Conservation (phyloP, 108 stramenopile genomes). For the Nannochloropsis gaditana region DNA sequence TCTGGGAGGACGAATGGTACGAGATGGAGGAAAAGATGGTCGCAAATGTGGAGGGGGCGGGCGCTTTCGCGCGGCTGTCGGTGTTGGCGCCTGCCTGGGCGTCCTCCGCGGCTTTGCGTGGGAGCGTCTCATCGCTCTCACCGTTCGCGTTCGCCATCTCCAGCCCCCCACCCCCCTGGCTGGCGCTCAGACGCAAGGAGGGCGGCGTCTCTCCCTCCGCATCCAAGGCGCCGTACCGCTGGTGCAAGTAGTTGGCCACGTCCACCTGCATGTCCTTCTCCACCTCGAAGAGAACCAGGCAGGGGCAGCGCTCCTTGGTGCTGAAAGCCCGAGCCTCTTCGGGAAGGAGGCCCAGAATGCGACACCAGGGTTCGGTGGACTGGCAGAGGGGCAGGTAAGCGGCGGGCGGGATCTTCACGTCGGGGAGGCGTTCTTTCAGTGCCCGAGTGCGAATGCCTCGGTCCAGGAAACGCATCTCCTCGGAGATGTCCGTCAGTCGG, state of each 20-base stretch:
- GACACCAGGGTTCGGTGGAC: slow-evolving; percentile 77
- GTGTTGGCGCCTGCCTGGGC: neutral
- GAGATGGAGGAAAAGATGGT: neutral
- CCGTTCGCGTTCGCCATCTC: neutral
- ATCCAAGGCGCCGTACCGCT: slow-evolving; percentile 29
- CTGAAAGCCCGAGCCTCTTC: slow-evolving; percentile 84
- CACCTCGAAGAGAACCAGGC: slow-evolving; percentile 82
- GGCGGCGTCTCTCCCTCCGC: neutral
- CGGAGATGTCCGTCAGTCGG: slow-evolving; percentile 78
- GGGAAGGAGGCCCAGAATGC: slow-evolving; percentile 65
- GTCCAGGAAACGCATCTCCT: slow-evolving; percentile 81
- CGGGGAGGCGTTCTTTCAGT: slow-evolving; percentile 54
- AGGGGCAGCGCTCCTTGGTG: slow-evolving; percentile 89
- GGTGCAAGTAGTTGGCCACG: slow-evolving; percentile 86
- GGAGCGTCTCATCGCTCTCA: neutral
- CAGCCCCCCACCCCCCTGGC: neutral
- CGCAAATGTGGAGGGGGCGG: neutral
- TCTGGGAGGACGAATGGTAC: neutral
- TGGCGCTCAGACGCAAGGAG: neutral
- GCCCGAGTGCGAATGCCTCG: slow-evolving; percentile 64
- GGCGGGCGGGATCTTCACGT: slow-evolving; percentile 68
- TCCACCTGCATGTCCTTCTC: slow-evolving; percentile 73
- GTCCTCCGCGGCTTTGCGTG: neutral
- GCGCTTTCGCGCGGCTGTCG: neutral
- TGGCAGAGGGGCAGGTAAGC: slow-evolving; percentile 84